Conservation (phyloP, 768 basidiomycete species). For the Sistotremastrum suecicum region DNA sequence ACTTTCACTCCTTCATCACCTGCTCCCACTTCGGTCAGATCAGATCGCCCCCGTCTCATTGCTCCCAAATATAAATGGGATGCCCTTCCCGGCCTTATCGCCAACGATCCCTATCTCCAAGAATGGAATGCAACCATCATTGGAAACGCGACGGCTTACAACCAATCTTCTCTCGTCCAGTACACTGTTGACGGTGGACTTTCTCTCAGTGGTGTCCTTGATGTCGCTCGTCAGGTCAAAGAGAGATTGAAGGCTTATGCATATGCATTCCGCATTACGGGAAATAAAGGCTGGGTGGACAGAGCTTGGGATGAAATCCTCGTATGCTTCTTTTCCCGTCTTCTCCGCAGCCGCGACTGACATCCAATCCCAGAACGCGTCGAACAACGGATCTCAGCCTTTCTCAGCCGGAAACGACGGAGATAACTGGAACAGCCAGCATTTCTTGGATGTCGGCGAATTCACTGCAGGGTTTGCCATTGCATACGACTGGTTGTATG, state of each 20-base stretch:
- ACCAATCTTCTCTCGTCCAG: constrained; percentile 40
- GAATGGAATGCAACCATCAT: constrained; percentile 90
- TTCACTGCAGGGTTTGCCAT: constrained; percentile 79
- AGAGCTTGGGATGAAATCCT: constrained; percentile 71
- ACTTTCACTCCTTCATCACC: constrained; percentile 56
- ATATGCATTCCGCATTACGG: constrained; percentile 83
- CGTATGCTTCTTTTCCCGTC: constrained; percentile 26
- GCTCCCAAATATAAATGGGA: constrained; percentile 89
- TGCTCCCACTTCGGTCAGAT: constrained; percentile 41
- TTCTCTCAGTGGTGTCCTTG: constrained; percentile 69
- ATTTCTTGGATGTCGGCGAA: constrained; percentile 93
- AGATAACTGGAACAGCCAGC: constrained; percentile 68
- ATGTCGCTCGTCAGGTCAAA: constrained; percentile 81
- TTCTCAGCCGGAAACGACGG: constrained; percentile 53
- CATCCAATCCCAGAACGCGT: constrained; percentile 43
- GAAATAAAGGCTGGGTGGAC: constrained; percentile 85
- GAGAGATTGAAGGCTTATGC: constrained; percentile 83
- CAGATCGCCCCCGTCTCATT: constrained; percentile 81
- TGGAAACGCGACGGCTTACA: constrained; percentile 70
- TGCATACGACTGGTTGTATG: constrained; percentile 94
- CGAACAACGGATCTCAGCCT: constrained; percentile 44
- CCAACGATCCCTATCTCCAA: constrained; percentile 70
- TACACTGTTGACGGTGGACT: constrained; percentile 65
- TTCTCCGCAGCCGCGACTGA: constrained; percentile 2
- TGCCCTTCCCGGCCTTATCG: constrained; percentile 63